Evolutionary conservation across 129 eudicot genomes (phyloP).

Genomic region (Chrysanthemum seticuspe): DNA sequence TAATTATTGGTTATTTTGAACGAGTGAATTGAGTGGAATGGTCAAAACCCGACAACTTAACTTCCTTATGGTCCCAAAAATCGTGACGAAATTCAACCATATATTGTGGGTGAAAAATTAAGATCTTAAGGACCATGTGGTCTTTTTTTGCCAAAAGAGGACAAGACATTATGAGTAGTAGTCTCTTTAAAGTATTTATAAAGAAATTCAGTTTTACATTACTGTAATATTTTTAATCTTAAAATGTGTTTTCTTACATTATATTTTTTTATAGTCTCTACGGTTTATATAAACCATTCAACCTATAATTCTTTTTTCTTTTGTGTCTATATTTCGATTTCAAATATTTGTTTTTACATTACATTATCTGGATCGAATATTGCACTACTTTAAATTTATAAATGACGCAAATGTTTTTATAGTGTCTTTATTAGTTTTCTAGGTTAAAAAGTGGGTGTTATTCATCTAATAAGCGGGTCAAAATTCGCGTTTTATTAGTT

Average conservation of each 20-base stretch:
- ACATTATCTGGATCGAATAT: too few species aligned
- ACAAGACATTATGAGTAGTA: constrained; percentile 28
- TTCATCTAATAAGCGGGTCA: too few species aligned
- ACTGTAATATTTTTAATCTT: background rate
- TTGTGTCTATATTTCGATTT: too few species aligned
- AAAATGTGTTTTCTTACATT: background rate
- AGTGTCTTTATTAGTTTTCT: too few species aligned
- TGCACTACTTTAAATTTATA: too few species aligned
- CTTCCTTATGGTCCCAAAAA: constrained; percentile 34
- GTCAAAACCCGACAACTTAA: constrained; percentile 39
- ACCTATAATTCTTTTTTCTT: too few species aligned
- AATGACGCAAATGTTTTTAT: too few species aligned
- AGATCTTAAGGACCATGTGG: constrained; percentile 30
- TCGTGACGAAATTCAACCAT: constrained; percentile 27
- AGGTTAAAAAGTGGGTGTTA: too few species aligned
- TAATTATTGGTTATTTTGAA: background rate
- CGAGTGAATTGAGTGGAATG: constrained; percentile 26
- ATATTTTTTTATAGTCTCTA: background rate
- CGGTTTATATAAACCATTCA: background rate
- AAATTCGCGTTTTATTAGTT: too few species aligned
- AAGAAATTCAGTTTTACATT: constrained; percentile 3
- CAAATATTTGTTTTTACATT: too few species aligned
- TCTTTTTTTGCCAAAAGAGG: constrained; percentile 34
- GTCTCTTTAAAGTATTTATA: background rate
- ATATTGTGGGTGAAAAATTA: constrained; percentile 17